Percentiles rank a stretch among this genome's conserved stretches.
Evolutionary conservation across 129 eudicot genomes (phyloP).

Genomic region (Apium graveolens): DNA sequence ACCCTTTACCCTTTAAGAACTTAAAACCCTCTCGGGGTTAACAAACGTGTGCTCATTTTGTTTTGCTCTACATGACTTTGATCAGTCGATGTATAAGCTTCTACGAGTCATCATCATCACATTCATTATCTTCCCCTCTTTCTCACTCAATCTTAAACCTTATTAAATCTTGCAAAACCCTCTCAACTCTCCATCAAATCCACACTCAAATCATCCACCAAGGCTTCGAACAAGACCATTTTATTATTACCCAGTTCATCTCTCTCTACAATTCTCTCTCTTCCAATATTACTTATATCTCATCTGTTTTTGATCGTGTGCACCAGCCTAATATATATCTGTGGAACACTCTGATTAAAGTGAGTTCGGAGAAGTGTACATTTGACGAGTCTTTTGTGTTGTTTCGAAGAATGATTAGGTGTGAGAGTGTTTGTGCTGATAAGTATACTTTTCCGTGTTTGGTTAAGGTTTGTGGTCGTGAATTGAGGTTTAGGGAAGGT

Average conservation of each 20-base stretch:
- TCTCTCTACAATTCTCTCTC: slow-evolving; percentile 19
- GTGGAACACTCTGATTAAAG: slow-evolving; percentile 48
- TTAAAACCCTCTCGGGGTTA: too few species aligned
- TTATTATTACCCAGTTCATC: slow-evolving; percentile 37
- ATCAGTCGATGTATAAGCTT: neutral
- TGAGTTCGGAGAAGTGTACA: slow-evolving; percentile 22
- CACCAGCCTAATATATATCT: slow-evolving; percentile 45
- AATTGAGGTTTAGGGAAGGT: slow-evolving; percentile 38
- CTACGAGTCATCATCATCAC: neutral
- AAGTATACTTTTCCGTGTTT: slow-evolving; percentile 49
- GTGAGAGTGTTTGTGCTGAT: slow-evolving; percentile 30
- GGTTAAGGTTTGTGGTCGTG: slow-evolving; percentile 44
- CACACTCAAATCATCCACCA: slow-evolving; percentile 50
- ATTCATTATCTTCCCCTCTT: neutral
- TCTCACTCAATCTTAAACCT: slow-evolving; percentile 19
- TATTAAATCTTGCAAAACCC: slow-evolving; percentile 42
- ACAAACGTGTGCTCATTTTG: too few species aligned
- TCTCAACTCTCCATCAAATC: slow-evolving; percentile 40
- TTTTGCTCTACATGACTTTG: slow-evolving; percentile 2
- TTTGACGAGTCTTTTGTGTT: slow-evolving; percentile 19
- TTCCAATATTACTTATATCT: slow-evolving; percentile 28
- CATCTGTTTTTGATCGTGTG: slow-evolving; percentile 44
- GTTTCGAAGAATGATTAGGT: slow-evolving; percentile 32
- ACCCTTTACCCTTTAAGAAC: too few species aligned
- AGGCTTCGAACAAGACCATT: slow-evolving; percentile 62